Base-by-base conservation (phyloP, 2,329 filamentous ascomycete genomes). In the Biscogniauxia marginata region DNA sequence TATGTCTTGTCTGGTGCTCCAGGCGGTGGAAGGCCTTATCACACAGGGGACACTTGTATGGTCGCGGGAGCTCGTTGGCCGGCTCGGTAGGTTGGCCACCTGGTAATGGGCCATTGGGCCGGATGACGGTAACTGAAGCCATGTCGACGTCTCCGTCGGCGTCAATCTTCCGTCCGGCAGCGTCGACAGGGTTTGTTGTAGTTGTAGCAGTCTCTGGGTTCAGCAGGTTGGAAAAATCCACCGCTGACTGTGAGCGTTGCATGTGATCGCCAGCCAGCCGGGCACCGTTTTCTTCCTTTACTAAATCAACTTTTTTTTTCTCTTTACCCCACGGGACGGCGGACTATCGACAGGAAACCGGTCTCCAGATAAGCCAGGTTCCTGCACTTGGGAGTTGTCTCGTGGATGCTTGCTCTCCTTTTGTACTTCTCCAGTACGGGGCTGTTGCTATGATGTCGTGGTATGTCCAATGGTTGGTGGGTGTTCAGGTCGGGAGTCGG, bases 11-110 rank as follows among this genome's bases (percentile, higher is more conserved):
- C 81, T 97, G 93, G 74, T 98, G 93, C 79, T 98, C 93, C 45
- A 99, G 83, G 61, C 95, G 91, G 81, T 98, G 95, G 78, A 99
- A 99, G 59, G 95, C 93, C 83, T 97, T 96, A 70, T 97, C 93
- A 80, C 95, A 99, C 61, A 99, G 85, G 59, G 93, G 93, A 75
- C 93, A 99, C 81, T 98, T 98, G 86, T 99, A 99, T 0, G 93
- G 93, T 55, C 95, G 88, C 57, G 95, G 95, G 53, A 98, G 84
- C 75, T 98, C 93, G 62, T 74, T 77, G 49, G 72, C 62, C 56
- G 76, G 80, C 82, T 91, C 75, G 75, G 84, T 66, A 61, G 78
- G 68, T 69, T 90, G 85, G 56, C 86, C 82, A 63, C 80, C 80
- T 47, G 85, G 84, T 49, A 86, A 71, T 49, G 82, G 83, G 58